Conservation (phyloP, 352 stramenopile genomes). For the Phytophthora hybrid region DNA sequence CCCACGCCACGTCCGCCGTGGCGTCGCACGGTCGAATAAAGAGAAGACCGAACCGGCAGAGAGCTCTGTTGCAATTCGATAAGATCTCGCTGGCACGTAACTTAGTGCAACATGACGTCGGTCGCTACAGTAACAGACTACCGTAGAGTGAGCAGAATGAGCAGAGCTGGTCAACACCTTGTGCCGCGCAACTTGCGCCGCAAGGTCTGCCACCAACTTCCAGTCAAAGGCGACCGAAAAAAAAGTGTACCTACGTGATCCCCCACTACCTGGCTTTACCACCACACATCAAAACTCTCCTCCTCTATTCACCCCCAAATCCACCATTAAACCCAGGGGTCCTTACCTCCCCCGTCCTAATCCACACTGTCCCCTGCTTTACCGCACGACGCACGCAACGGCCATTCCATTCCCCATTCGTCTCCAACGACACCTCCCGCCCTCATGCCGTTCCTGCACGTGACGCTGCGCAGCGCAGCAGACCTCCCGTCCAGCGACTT, state of each 20-base stretch:
- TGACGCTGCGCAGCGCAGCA: slow-evolving; percentile 54
- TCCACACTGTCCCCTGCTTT: background rate
- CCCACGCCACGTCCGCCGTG: background rate
- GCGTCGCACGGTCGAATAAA: background rate
- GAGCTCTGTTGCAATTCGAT: background rate
- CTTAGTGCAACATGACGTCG: background rate
- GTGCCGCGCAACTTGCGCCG: too few species aligned
- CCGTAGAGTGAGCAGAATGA: background rate
- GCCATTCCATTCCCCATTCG: slow-evolving; percentile 29
- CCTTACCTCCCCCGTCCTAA: slow-evolving; percentile 8
- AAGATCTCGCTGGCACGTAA: background rate
- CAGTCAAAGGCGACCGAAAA: background rate
- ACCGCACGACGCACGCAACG: slow-evolving; percentile 2
- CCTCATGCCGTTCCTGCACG: slow-evolving; percentile 57
- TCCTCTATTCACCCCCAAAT: background rate
- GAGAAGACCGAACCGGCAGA: background rate
- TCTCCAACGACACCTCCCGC: background rate
- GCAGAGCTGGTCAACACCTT: background rate
- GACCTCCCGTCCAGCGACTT: slow-evolving; percentile 76
- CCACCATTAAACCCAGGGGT: background rate
- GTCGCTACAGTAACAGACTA: background rate
- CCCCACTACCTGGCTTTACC: background rate
- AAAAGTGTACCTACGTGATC: slow-evolving; percentile 22
- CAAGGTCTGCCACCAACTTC: background rate
- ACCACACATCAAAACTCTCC: background rate